Conservation (phyloP, 257 asterid genomes). For the Solanum paucissectum region DNA sequence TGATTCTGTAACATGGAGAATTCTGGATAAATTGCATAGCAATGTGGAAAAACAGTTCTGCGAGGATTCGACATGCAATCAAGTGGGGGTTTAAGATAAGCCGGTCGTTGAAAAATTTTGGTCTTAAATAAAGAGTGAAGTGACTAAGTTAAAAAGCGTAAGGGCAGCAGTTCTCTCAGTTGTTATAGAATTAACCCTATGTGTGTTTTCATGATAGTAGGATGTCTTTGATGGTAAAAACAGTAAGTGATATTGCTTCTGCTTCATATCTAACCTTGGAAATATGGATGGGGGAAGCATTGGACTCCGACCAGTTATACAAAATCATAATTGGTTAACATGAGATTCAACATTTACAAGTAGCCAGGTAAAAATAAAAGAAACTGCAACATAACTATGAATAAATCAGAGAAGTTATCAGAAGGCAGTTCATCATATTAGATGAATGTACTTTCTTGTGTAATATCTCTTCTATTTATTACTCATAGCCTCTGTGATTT, state of each 20-base stretch:
- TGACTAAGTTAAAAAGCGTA: background rate
- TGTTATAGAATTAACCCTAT: background rate
- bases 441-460: background rate
- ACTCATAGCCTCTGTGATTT: background rate
- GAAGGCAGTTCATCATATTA: background rate
- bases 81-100: background rate
- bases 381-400: background rate
- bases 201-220: background rate
- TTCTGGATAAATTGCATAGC: conserved; percentile 55
- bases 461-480: background rate
- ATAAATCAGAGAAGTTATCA: background rate
- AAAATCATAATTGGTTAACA: background rate
- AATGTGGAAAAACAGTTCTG: background rate
- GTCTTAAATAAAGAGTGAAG: background rate
- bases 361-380: background rate
- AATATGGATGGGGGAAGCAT: background rate
- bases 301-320: background rate
- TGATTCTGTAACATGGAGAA: conserved; percentile 85
- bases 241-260: background rate
- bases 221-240: background rate
- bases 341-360: background rate
- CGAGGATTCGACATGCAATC: background rate
- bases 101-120: background rate
- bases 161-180: background rate
- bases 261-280: background rate